Base-by-base conservation (phyloP, 768 basidiomycete species). In the Cantharellus anzutake region DNA sequence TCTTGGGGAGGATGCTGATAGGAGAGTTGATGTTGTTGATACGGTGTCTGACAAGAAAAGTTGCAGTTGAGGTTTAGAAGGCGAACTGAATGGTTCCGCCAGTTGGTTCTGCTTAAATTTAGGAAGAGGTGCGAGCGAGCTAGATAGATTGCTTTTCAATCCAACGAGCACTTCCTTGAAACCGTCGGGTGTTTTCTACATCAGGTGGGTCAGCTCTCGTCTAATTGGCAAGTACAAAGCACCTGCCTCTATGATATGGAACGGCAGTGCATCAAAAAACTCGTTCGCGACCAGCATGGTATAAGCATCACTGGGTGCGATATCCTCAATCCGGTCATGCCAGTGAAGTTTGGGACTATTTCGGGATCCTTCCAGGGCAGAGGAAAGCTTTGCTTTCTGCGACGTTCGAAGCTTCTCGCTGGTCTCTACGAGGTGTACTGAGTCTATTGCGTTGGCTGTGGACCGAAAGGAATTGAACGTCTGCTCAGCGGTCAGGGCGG, bases 181-280 rank as follows among this genome's bases (percentile, higher is more conserved):
- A 3, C 86, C 90, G 34, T 80, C 73, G 44, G 78, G 71, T 5
- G 78, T 82, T 81, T 81, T 90, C 87, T 91, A 66, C 2, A 11
- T 37, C 50, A 14, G 3, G 20, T 29, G 20, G 20, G n/a, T 14
- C n/a, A 55, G 35, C 44, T 50, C 56, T 60, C 34, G 57, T 41
- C 7, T 42, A 29, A 29, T 29, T 29, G 20, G 20, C 20, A 29
- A 29, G 20, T 29, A 29, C 20, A 29, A 29, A 3, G 44, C 3
- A 34, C 74, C 5, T 63, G 90, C 92, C 75, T 94, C 82, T 42
- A 98, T 72, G 42, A 92, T 73, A 69, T 96, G 88, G 53, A 97
- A 82, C 0, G 96, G 94, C 51, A 99, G 75, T 0, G 93, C 93
- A 68, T 98, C 96, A 63, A 99, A 98, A 71, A 98, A 94, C 67